phyloP scores from a whole-genome alignment of 2,329 filamentous ascomycete species.

The Botrytis tulipae region DNA sequence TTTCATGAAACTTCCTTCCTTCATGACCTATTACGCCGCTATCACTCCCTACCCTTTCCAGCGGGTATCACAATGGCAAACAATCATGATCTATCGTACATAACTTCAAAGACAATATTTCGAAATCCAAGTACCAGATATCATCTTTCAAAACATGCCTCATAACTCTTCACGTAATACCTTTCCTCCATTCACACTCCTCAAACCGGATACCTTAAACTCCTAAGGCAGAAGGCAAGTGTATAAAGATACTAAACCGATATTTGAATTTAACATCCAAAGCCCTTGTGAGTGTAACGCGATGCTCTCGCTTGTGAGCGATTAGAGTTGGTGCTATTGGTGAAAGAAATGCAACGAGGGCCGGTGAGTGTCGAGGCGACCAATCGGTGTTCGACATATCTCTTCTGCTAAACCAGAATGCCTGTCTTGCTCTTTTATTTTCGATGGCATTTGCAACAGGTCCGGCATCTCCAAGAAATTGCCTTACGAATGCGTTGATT shows the following conservation, averaged over 20 bases:
- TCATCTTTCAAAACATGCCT: not conserved
- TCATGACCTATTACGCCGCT: not conserved
- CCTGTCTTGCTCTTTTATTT: not conserved
- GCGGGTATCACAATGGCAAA: not conserved
- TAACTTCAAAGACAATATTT: not conserved
- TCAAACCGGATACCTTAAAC: not conserved
- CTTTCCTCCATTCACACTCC: not conserved
- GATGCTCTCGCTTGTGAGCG: not conserved
- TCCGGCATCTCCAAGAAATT: not conserved
- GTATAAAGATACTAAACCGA: not conserved
- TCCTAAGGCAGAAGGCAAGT: not conserved
- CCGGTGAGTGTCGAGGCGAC: not conserved
- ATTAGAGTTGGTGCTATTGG: not conserved
- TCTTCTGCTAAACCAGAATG: too few species aligned
- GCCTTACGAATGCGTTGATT: not conserved
- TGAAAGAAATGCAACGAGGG: not conserved
- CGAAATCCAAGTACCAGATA: not conserved
- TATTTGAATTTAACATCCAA: not conserved
- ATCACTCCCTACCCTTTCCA: too few species aligned
- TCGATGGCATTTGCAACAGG: not conserved
- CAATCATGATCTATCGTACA: not conserved
- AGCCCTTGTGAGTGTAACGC: not conserved
- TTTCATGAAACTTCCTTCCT: not conserved
- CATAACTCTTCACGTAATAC: not conserved
- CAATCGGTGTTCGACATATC: not conserved